Percentiles rank a stretch among this genome's conserved stretches.
Evolutionary conservation across 371 early-diverging fungal genomes (phyloP).

Genomic region (Rhizopus delemar): DNA sequence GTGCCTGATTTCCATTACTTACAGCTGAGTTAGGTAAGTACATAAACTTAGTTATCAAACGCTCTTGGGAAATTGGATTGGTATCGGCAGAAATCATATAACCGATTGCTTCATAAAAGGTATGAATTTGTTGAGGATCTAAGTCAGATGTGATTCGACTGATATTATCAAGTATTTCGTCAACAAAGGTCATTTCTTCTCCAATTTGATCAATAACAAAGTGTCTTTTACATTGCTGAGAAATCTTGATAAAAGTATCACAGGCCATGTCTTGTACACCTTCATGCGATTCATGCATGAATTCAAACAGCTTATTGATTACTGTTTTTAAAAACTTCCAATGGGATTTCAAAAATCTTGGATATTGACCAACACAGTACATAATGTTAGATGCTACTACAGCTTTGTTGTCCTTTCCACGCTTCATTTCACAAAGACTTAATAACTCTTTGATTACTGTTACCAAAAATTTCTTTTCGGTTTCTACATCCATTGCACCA

Average conservation of each 20-base stretch:
- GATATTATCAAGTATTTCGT: slow-evolving; percentile 85
- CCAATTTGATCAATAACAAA: slow-evolving; percentile 89
- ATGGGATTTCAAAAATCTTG: slow-evolving; percentile 98
- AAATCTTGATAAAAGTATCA: slow-evolving; percentile 99
- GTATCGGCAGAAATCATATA: slow-evolving; percentile 93
- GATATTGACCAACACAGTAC: slow-evolving; percentile 99
- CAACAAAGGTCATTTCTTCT: slow-evolving; percentile 88
- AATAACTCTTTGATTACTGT: slow-evolving; percentile 97
- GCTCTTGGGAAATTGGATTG: slow-evolving; percentile 71
- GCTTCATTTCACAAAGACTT: slow-evolving; percentile 91
- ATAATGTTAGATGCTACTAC: slow-evolving; percentile 99
- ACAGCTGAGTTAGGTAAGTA: slow-evolving; percentile 81
- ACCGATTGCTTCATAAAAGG: slow-evolving; percentile 96
- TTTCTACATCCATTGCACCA: slow-evolving; percentile 94
- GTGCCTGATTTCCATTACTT: slow-evolving; percentile 22
- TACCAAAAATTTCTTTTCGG: slow-evolving; percentile 97
- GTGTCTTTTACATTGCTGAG: slow-evolving; percentile 96
- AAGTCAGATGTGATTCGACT: slow-evolving; percentile 85
- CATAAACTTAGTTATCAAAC: slow-evolving; percentile 85
- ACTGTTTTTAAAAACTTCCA: slow-evolving; percentile 99
- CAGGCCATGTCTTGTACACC: slow-evolving; percentile 99
- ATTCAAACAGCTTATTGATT: slow-evolving; percentile 99
- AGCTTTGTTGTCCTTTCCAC: slow-evolving; percentile 99
- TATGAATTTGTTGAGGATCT: slow-evolving; percentile 88
- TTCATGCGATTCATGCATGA: slow-evolving; percentile 99